Base-by-base conservation (phyloP, 441 rosid genomes). In the Biscutella auriculata region DNA sequence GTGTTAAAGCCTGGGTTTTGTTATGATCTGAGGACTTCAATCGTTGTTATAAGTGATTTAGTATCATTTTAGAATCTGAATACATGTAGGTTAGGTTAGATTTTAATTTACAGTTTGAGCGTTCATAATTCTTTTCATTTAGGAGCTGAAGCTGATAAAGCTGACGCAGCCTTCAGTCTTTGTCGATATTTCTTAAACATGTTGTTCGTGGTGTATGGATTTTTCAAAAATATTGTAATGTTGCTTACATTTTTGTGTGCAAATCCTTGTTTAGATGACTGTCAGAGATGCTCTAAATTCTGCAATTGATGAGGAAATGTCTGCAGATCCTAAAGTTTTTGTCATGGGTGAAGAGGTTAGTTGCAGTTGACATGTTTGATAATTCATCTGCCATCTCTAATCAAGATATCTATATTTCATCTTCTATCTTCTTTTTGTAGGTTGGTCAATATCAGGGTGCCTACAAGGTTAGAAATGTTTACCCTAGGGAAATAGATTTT, bases 371-470 rank as follows among this genome's bases (percentile, higher is more conserved):
- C 43, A 37, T 53, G 21, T 43, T 54, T 64, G 5, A 43, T 49
- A 6, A 13, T 48, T 50, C 11, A 40, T 54, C 27, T 59, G 28
- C 10, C 10, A 6, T n/a, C n/a, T 44, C 8, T 41, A 13, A 9
- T 54, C 61, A 23, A 19, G 52, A 10, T 47, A 32, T 40, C 37
- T 33, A 25, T 42, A 19, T 28, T 17, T 36, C 8, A 23, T 9
- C 33, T 27, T 57, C 21, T 52, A 16, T 70, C 8, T 54, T 36
- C 29, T 15, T 63, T 53, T 2, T 75, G 66, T 80, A 92, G 96
- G 98, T 92, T 65, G 98, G 96, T 39, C 96, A 91, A 77, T 91
- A 88, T 69, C 91, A 88, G 62, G 98, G 96, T 62, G 96, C 96
- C 26, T 92, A 92, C 78, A 92, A 92, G 98, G 98, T 92, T 58